Evolutionary conservation across 108 stramenopile species (phyloP), one percentile per base, ranked within the genome.

Genomic region (Skeletonema menzelii): DNA sequence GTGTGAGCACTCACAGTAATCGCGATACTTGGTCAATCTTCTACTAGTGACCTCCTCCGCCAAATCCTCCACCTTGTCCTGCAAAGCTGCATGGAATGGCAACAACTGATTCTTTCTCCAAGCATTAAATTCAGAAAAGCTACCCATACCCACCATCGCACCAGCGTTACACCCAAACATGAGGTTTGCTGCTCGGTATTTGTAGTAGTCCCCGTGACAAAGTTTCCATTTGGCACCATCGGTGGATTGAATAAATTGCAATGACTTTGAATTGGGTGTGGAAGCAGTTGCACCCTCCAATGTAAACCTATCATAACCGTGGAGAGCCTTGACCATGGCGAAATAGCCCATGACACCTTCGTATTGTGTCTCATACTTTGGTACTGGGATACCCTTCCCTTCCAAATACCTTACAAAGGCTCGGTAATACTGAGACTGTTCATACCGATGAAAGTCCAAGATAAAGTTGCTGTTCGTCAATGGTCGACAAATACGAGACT

Each of bases 51-150:
- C 69, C 73, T 74, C 60, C 20, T 49, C 40, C n/a, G 65, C 61
- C 19, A 79, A 63, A 13, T 38, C 77, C 24, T 53, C 24, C 27
- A 85, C 49, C 57, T 63, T 71, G 7, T 73, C 56, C 6, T 47
- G 37, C 11, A 85, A 34, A 56, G 68, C 44, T 3, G 62, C 81
- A 47, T 85, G 79, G 49, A 76, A 82, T 27, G 67, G 66, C 27
- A 85, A 62, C n/a, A 85, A 40, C 77, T 82, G 81, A 68, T 85
- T 85, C 78, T 85, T 85, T 34, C 84, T 61, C 79, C 81, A 82
- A 27, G 73, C n/a, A 59, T 85, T 82, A 35, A 85, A 85, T 28
- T 75, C 72, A 11, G 57, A 67, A 56, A 85, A 85, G 55, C 59
- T 64, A 2, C 34, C 27, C 12, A 85, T 77, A 12, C 75, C 76